Percentiles rank a stretch among this genome's conserved stretches.
Evolutionary conservation across 441 rosid genomes (phyloP).

Genomic region (Eutrema salsugineum): DNA sequence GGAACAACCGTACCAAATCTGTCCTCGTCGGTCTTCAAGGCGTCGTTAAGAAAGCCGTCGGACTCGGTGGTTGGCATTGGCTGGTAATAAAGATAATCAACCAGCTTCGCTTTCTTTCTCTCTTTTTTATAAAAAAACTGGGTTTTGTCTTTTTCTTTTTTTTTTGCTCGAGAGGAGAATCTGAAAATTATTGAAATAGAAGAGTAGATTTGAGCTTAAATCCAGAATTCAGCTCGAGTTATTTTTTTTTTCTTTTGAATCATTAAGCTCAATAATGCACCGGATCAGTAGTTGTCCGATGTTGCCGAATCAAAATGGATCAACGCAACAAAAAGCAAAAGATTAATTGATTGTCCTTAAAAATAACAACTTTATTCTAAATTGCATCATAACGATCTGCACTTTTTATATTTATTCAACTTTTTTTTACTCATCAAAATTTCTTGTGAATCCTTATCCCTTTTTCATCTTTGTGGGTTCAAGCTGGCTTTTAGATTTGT

Average conservation of each 20-base stretch:
- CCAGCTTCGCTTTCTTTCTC: background rate
- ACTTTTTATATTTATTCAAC: conserved; percentile 8
- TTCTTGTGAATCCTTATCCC: conserved; percentile 24
- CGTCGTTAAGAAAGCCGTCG: conserved; percentile 95
- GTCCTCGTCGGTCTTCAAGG: conserved; percentile 96
- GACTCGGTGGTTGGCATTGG: conserved; percentile 98
- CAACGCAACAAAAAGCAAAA: background rate
- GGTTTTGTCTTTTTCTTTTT: conserved; percentile 11
- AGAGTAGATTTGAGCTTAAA: background rate
- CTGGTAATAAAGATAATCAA: conserved; percentile 61
- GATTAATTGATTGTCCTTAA: conserved; percentile 10
- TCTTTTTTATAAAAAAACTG: background rate
- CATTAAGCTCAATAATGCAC: conserved; percentile 14
- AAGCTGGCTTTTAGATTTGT: conserved; percentile 33
- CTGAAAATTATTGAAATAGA: background rate
- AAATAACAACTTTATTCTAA: conserved; percentile 12
- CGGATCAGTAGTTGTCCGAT: background rate
- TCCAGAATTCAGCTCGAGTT: background rate
- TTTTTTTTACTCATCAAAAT: background rate
- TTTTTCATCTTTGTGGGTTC: conserved; percentile 23
- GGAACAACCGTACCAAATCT: conserved; percentile 93
- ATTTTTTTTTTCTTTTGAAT: background rate
- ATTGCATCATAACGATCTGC: conserved; percentile 15
- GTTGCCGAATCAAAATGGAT: conserved; percentile 7
- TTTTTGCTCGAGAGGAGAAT: background rate